Percentiles rank a stretch among this genome's conserved stretches.
Evolutionary conservation across 2,329 filamentous ascomycete species (phyloP).

Genomic region (Scedosporium dehoogii): DNA sequence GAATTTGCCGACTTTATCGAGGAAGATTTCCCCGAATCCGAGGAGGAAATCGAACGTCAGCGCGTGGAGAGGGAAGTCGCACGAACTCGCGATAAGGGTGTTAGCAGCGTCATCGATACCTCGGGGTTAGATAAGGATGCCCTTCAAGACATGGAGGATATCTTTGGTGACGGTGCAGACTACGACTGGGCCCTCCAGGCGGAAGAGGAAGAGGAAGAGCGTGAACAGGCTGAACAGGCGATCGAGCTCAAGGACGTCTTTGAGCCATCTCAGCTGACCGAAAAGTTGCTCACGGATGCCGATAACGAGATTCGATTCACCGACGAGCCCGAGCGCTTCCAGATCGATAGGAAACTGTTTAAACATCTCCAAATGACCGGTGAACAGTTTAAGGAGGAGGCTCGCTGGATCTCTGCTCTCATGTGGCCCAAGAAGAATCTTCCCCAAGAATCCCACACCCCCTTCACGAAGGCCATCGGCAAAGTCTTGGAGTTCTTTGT

Average conservation of each 20-base stretch:
- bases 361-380: conserved; percentile 69
- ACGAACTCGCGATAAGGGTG: conserved; percentile 62
- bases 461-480: conserved; percentile 78
- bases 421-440: conserved; percentile 83
- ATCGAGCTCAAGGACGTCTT: conserved; percentile 97
- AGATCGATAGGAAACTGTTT: conserved; percentile 83
- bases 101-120: conserved; percentile 63
- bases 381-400: conserved; percentile 84
- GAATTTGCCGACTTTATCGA: conserved; percentile 96
- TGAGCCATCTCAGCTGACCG: conserved; percentile 86
- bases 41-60: conserved; percentile 64
- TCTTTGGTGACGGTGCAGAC: conserved; percentile 91
- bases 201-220: conserved; percentile 76
- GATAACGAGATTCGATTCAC: conserved; percentile 83
- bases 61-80: conserved; percentile 85
- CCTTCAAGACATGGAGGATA: conserved; percentile 89
- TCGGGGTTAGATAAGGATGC: conserved; percentile 85
- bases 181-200: conserved; percentile 90
- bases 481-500: conserved; percentile 95
- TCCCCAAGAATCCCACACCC: conserved; percentile 59
- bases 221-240: conserved; percentile 67
- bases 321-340: conserved; percentile 90
- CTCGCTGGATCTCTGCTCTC: conserved; percentile 81
- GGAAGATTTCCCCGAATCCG: conserved; percentile 84
- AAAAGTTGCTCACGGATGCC: conserved; percentile 90